Base-by-base conservation (phyloP, 768 basidiomycete genomes). In the Fomitopsis serialis region DNA sequence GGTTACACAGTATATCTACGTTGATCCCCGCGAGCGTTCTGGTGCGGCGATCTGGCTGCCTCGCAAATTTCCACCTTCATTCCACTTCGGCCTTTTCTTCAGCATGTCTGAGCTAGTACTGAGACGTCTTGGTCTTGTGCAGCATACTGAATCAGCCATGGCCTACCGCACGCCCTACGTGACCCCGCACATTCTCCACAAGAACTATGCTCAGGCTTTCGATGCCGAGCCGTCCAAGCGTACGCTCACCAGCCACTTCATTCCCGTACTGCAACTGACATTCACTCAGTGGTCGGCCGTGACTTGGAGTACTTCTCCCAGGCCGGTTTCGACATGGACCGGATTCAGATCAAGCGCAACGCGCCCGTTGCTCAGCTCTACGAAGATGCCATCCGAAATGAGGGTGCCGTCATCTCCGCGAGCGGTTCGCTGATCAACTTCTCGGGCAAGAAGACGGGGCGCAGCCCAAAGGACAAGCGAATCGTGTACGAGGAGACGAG, bases 401-500 rank as follows among this genome's bases (percentile, higher is more conserved):
- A 99, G 68, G 96, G 96, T 54, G 97, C 97, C 63, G 91, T 99
- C 76, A 89, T 99, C 74, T 95, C 97, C 51, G 85, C 90, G 27
- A 90, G 86, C 6, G 97, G 97, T 49, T 94, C 97, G 19, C 77
- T 99, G 64, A 99, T 99, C 85, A 99, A 99, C 81, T 99, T 98
- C 66, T 97, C 94, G 10, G 97, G 97, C 25, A 98, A 98, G 80
- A 99, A 99, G 80, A 98, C 97, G 2, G 97, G 97, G 52, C 82
- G 97, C 46, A 88, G 85, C 61, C 97, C 97, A 50, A 99, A 98
- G 70, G 97, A 99, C 82, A 99, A 98, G 82, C 94, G 97, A 57
- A 98, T 99, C 66, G 97, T 99, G 65, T 98, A 78, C 68, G 97
- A 99, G 71, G 95, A 98, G 62, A 88, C 91, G 49, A 87, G 84